A percentile compares a stretch with the other conserved stretches of the same genome.
These are phyloP conservation scores for Carex kokanica DNA, from an alignment of 176 grass and related monocot genomes.

Conservation along the genomic window DNA sequence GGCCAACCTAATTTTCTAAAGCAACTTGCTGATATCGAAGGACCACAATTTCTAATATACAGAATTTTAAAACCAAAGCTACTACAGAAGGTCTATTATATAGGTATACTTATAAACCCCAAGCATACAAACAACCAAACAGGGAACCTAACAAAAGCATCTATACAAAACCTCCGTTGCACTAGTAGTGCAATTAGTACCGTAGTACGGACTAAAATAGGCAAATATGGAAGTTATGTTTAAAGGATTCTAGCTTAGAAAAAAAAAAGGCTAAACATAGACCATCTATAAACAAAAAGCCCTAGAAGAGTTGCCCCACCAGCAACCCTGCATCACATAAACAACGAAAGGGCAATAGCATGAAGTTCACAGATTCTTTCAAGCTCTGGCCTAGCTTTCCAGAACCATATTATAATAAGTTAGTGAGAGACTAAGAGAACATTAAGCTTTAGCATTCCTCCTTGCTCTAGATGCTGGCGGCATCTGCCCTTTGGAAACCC, in stretches of 20 bases:
- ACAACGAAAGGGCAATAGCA: background rate
- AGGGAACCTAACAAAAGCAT: background rate
- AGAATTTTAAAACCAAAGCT: background rate
- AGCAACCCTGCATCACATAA: background rate
- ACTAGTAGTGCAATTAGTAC: background rate
- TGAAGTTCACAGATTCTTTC: background rate
- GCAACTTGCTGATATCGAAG: background rate
- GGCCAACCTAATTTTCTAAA: background rate
- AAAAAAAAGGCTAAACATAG: background rate
- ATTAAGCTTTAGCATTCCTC: background rate
- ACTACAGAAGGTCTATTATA: background rate
- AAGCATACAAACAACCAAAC: background rate
- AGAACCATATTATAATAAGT: background rate
- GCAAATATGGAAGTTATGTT: background rate
- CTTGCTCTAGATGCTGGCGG: slow-evolving; percentile 31
- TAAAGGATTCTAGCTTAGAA: background rate
- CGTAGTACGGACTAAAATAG: background rate
- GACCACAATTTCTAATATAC: background rate
- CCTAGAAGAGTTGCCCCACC: background rate
- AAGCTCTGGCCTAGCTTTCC: background rate
- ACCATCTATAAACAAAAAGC: slow-evolving; percentile 1
- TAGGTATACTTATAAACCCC: background rate
- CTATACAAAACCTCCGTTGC: background rate
- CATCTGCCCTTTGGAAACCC: slow-evolving; percentile 38
- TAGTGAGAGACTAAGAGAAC: background rate